Evolutionary conservation across 2,329 filamentous ascomycete genomes (phyloP).

Genomic region (Trichoderma asperellum): DNA sequence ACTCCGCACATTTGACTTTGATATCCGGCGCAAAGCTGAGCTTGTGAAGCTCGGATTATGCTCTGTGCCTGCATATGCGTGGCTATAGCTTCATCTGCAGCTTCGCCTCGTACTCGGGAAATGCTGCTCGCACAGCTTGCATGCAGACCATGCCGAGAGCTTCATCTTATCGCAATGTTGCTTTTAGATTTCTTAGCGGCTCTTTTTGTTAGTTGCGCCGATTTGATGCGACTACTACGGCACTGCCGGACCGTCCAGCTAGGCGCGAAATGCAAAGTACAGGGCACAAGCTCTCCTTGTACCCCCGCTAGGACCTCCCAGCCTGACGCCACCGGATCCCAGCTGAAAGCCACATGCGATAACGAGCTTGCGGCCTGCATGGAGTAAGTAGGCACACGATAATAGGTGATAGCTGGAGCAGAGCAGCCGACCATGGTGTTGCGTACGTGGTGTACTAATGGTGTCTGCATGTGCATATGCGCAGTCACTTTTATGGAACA

Average conservation of each 20-base stretch:
- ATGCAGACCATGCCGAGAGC: neutral
- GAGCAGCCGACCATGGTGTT: neutral
- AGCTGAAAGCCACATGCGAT: neutral
- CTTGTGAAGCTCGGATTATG: neutral
- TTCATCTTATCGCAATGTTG: neutral
- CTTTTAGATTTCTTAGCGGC: slow-evolving; percentile 21
- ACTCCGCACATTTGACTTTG: neutral
- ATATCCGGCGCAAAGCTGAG: neutral
- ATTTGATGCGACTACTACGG: slow-evolving; percentile 5
- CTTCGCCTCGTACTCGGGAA: neutral
- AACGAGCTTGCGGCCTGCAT: neutral
- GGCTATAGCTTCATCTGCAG: neutral
- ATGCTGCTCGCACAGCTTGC: neutral
- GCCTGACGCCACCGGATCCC: neutral
- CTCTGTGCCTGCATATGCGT: neutral
- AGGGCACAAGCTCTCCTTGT: neutral
- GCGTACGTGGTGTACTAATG: neutral
- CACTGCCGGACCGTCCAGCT: slow-evolving; percentile 7
- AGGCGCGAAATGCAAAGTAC: neutral
- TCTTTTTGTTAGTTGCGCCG: slow-evolving; percentile 9
- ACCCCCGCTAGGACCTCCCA: neutral
- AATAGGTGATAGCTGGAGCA: too few species aligned
- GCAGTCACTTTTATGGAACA: neutral
- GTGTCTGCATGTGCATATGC: neutral
- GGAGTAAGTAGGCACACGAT: slow-evolving; percentile 15